Evolutionary conservation across 148 eudicot species (phyloP), one percentile per base, ranked within the genome.

Genomic region (Fagopyrum esculentum): DNA sequence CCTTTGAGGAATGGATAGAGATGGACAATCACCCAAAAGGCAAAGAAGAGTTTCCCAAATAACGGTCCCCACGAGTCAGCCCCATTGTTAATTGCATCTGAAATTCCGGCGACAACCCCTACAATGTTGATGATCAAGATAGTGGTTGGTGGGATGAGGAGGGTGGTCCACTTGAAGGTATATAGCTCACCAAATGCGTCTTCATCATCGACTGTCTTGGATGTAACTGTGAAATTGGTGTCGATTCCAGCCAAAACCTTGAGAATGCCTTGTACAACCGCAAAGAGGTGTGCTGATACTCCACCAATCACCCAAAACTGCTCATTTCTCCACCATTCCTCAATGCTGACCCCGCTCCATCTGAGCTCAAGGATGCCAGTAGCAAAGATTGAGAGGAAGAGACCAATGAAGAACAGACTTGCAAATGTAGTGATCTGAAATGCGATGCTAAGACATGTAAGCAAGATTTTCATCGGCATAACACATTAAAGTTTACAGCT

Each of bases 301-400:
- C 98, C 40, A 35, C 40, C 40, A 35, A 35, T 35, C 40, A 35
- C 40, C 40, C 40, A 35, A 35, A 35, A 35, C 98, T 93, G 98
- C 84, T 93, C 98, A 50, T 93, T 94, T 81, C 98, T 94, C 98
- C 98, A 94, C 98, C 98, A 94, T 78, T 94, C 98, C 78, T 94
- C 98, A 56, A 93, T 91, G 88, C 98, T 88, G 22, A 94, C 98
- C 76, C 98, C 98, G 50, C 98, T 94, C 98, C 98, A 94, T 79
- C 93, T 86, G 56, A 94, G 91, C 89, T 94, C 98, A 66, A 94
- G 97, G 74, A 94, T 94, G 45, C 98, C 98, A 55, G 98, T 94
- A 17, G 87, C 75, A 71, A 91, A 89, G 72, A 94, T 94, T 11
- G 98, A 94, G 77, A 94, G 79, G 78, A 94, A 94, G 52, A 94